Evolutionary conservation across 148 eudicot species (phyloP).

Genomic region (Amaranthus hypochondriacus): DNA sequence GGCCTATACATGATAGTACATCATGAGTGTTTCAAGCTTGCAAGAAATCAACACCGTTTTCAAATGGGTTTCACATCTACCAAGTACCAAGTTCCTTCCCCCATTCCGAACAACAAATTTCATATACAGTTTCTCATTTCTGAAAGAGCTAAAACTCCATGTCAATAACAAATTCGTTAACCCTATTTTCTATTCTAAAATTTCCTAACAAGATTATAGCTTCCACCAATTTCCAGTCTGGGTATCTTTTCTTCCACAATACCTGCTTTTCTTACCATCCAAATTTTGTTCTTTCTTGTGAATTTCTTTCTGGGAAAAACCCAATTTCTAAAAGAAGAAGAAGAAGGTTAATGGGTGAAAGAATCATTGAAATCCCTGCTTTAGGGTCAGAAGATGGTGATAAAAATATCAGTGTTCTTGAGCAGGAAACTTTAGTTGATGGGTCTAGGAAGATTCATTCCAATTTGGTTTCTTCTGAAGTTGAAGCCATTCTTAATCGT

Average conservation of each 20-base stretch:
- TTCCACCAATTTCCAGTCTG: not conserved
- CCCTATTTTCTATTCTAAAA: conserved; percentile 9
- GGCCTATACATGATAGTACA: no score
- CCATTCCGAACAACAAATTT: not conserved
- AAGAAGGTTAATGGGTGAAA: conserved; percentile 22
- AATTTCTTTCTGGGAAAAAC: conserved; percentile 4
- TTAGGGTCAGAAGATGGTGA: conserved; percentile 24
- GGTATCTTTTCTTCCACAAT: not conserved
- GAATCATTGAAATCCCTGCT: conserved; percentile 13
- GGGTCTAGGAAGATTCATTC: conserved; percentile 16
- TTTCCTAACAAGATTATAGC: conserved; percentile 20
- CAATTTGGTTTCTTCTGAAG: conserved; percentile 1
- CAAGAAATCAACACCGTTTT: not conserved
- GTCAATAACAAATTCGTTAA: conserved; percentile 11
- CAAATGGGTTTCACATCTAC: not conserved
- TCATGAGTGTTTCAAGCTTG: not conserved
- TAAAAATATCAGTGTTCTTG: conserved; percentile 25
- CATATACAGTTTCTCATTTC: not conserved
- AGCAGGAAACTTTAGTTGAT: conserved; percentile 30
- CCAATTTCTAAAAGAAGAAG: conserved; percentile 6
- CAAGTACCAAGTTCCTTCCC: not conserved
- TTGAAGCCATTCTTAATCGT: conserved; percentile 26
- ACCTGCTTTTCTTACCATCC: conserved; percentile 6
- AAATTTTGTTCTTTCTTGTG: not conserved
- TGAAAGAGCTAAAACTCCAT: not conserved